Conservation (phyloP, 805 yeast genomes). For the Candida alai region DNA sequence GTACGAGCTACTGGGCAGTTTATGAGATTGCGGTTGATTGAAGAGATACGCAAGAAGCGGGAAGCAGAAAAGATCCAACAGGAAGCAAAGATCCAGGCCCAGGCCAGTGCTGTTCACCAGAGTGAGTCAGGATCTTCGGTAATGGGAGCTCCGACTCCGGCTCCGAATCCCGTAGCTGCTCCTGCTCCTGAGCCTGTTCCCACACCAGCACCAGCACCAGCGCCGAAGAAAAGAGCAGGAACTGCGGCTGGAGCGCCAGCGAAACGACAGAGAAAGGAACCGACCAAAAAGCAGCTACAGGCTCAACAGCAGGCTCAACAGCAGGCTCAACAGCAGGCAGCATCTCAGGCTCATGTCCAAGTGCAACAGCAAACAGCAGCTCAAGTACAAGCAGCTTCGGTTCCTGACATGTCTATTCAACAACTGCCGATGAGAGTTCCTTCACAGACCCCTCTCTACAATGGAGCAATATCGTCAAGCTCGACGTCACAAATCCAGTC, state of each 20-base stretch:
- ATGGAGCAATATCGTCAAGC: slow-evolving; percentile 7
- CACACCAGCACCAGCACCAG: slow-evolving; percentile 9
- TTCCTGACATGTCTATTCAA: neutral
- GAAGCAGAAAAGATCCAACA: slow-evolving; percentile 40
- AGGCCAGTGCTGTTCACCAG: slow-evolving; percentile 16
- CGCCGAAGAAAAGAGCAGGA: slow-evolving; percentile 10
- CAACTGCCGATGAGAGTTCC: slow-evolving; percentile 1
- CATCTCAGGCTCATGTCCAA: slow-evolving; percentile 11
- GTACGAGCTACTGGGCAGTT: slow-evolving; percentile 55
- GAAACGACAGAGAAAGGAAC: slow-evolving; percentile 11
- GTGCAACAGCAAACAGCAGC: slow-evolving; percentile 12
- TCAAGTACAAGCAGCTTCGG: slow-evolving; percentile 7
- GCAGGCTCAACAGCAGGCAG: slow-evolving; percentile 14
- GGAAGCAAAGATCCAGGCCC: slow-evolving; percentile 39
- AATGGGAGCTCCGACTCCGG: neutral
- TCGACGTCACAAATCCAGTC: slow-evolving; percentile 10
- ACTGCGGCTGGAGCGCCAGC: slow-evolving; percentile 12
- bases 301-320: slow-evolving; percentile 17
- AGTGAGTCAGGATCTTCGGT: slow-evolving; percentile 1
- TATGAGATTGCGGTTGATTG: slow-evolving; percentile 82
- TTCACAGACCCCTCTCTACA: slow-evolving; percentile 5
- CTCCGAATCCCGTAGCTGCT: slow-evolving; percentile 1
- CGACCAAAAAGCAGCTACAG: slow-evolving; percentile 13
- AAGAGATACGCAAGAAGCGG: slow-evolving; percentile 72
- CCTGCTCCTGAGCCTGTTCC: slow-evolving; percentile 6